Base-by-base conservation (phyloP, 176 grass and related monocot genomes). In the Thalia dealbata region DNA sequence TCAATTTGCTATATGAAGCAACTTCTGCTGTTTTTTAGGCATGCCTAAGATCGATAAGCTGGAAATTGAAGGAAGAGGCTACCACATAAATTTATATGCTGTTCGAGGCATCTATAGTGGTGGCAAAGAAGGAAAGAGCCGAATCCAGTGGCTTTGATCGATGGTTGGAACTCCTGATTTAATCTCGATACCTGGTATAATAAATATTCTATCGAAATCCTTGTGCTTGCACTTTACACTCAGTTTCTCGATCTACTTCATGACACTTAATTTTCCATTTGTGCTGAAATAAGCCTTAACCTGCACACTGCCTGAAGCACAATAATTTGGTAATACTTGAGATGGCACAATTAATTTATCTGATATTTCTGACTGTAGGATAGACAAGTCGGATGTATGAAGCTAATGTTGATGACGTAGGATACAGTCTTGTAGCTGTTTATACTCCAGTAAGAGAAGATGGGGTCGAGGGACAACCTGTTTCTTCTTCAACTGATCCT, bases 1-100 rank as follows among this genome's bases (percentile, higher is more conserved):
- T n/a, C n/a, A n/a, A n/a, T n/a, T n/a, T 72, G 44, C 32, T 85
- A 60, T 78, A 41, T 29, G 65, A 55, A 1, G 41, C 46, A 56
- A 9, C 61, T 64, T 81, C 83, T 71, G 15, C 16, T 82, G 71
- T 77, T 79, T n/a, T 67, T 69, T 79, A 99, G 95, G 87, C 54
- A 77, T 81, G 72, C 95, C 95, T 29, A 93, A 93, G 88, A 91
- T 99, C 81, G 83, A 82, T 70, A 93, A 92, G 70, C 68, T 99
- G 74, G 90, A 99, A 76, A 99, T 99, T 86, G 95, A 99, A 93
- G 95, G 95, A 82, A 99, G 87, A 84, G 95, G 95, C 75, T 99
- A 86, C 79, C 90, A 99, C 72, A 93, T 90, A 64, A 92, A 97
- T 71, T 73, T 92, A 55, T 92, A 97, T 79, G 78, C 90, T 74